Conservation (phyloP, 768 basidiomycete species). For the Auricularia cornea region DNA sequence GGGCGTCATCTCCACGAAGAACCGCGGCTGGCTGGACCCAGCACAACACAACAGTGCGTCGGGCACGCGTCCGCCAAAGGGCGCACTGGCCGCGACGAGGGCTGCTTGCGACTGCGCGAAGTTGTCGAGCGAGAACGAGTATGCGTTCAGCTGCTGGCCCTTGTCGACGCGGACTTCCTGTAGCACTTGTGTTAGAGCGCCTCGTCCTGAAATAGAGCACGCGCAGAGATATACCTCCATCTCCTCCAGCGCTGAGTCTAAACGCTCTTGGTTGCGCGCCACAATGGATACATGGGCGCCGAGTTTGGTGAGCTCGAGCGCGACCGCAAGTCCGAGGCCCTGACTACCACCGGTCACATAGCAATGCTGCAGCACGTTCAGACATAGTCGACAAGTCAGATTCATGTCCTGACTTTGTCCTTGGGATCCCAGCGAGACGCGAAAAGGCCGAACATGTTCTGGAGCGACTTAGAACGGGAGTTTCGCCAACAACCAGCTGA, state of each 20-base stretch:
- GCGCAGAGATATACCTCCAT: conserved; percentile 48
- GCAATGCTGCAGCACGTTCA: conserved; percentile 47
- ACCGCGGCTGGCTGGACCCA: conserved; percentile 60
- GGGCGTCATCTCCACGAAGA: conserved; percentile 65
- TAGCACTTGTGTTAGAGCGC: no score
- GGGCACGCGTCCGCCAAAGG: conserved; percentile 50
- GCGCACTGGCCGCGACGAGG: conserved; percentile 47
- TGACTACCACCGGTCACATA: conserved; percentile 80
- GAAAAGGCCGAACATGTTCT: neutral
- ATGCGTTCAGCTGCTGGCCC: conserved; percentile 34
- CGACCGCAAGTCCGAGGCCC: conserved; percentile 72
- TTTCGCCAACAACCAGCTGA: neutral
- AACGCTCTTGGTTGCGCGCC: conserved; percentile 58
- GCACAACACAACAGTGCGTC: conserved; percentile 78
- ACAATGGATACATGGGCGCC: conserved; percentile 85
- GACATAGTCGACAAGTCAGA: neutral
- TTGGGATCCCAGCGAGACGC: conserved; percentile 36
- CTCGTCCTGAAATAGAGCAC: no score
- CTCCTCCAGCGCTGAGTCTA: conserved; percentile 49
- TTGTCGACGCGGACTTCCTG: conserved; percentile 15
- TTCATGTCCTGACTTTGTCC: conserved; percentile 27
- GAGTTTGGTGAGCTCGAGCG: conserved; percentile 49
- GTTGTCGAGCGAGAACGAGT: conserved; percentile 57
- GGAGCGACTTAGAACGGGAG: neutral
- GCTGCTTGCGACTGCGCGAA: conserved; percentile 49